A percentile compares a stretch with the other conserved stretches of the same genome.
phyloP scores from a whole-genome alignment of 306 rosid species.

The Heteromeles arbutifolia region DNA sequence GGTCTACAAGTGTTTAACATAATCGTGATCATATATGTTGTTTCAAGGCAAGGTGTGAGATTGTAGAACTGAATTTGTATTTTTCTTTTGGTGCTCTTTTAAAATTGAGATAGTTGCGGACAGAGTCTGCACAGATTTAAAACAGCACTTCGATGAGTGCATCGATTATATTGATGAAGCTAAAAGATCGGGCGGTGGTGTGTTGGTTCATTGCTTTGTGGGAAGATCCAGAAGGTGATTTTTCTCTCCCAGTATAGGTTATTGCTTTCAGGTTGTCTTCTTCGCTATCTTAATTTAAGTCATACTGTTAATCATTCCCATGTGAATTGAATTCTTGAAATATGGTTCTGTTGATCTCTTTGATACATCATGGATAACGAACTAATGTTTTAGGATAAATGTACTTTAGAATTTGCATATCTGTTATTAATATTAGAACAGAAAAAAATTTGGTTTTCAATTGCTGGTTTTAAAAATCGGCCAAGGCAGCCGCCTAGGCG shows the following conservation, averaged over 20 bases:
- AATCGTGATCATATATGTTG: neutral
- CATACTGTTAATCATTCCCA: neutral
- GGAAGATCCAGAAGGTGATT: constrained; percentile 87
- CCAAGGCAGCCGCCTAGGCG: no score
- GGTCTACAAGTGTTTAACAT: neutral
- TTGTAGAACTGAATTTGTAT: constrained; percentile 15
- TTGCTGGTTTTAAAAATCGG: neutral
- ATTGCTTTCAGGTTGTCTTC: constrained; percentile 2
- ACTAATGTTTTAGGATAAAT: neutral
- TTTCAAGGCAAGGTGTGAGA: constrained; percentile 14
- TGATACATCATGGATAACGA: neutral
- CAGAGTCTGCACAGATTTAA: constrained; percentile 38
- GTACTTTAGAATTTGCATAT: neutral
- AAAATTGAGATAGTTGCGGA: constrained; percentile 59
- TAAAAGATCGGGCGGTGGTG: constrained; percentile 57
- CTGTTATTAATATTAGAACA: neutral
- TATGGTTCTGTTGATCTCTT: neutral
- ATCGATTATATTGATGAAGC: constrained; percentile 67
- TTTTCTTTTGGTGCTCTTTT: constrained; percentile 27
- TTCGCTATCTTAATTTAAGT: neutral
- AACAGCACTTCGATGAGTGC: constrained; percentile 61
- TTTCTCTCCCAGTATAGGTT: constrained; percentile 17
- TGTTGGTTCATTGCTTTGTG: constrained; percentile 75
- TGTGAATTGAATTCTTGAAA: neutral
- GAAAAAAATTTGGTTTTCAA: neutral